Evolutionary conservation across 805 yeast genomes (phyloP).

Genomic region (Spathaspora girioi): DNA sequence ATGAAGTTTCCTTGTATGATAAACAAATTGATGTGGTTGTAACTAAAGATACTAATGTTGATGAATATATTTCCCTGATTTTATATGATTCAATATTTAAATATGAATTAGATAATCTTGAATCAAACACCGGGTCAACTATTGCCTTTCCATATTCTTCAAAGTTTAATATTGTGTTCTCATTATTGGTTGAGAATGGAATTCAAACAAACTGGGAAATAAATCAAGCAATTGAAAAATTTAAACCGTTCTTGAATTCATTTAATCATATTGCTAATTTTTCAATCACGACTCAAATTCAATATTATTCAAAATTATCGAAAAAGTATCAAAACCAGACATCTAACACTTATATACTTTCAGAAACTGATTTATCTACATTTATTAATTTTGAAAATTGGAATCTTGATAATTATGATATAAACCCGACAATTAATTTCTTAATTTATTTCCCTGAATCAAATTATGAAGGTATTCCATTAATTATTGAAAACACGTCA

Average conservation of each 20-base stretch:
- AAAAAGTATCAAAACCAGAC: slow-evolving; percentile 15
- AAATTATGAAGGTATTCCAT: slow-evolving; percentile 41
- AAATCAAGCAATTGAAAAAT: slow-evolving; percentile 46
- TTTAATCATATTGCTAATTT: slow-evolving; percentile 62
- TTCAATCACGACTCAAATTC: slow-evolving; percentile 74
- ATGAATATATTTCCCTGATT: slow-evolving; percentile 32
- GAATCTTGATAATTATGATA: slow-evolving; percentile 58
- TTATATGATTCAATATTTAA: slow-evolving; percentile 38
- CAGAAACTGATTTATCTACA: slow-evolving; percentile 59
- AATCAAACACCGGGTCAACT: slow-evolving; percentile 19
- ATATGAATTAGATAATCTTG: slow-evolving; percentile 32
- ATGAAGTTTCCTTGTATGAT: slow-evolving; percentile 34
- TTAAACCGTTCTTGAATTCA: slow-evolving; percentile 47
- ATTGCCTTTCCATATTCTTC: slow-evolving; percentile 58
- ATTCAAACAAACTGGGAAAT: slow-evolving; percentile 72
- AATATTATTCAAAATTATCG: slow-evolving; percentile 54
- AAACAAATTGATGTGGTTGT: slow-evolving; percentile 28
- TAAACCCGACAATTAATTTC: slow-evolving; percentile 69
- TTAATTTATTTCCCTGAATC: slow-evolving; percentile 60
- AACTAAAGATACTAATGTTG: slow-evolving; percentile 22
- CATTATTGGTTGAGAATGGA: slow-evolving; percentile 70
- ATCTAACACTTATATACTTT: slow-evolving; percentile 27
- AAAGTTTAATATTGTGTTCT: slow-evolving; percentile 69
- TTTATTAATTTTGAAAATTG: slow-evolving; percentile 83
- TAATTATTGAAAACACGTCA: slow-evolving; percentile 42